Base-by-base conservation (phyloP, 495 filamentous ascomycete species). In the Thermothielavioides terrestris region DNA sequence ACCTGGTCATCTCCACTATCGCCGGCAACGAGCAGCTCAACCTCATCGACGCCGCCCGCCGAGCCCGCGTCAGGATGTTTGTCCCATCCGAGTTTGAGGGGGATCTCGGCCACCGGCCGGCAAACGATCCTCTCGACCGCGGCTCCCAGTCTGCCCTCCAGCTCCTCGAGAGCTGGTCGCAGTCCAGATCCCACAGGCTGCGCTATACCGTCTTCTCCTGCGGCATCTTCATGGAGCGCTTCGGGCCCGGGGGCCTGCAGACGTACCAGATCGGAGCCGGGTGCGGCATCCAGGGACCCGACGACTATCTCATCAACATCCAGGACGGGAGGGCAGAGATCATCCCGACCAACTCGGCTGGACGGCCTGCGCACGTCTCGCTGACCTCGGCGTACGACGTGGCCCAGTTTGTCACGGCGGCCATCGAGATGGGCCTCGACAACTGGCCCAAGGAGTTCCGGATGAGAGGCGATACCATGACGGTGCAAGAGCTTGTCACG, bases 81-180 rank as follows among this genome's bases (percentile, higher is more conserved):
- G 80, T 82, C 14, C 85, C 85, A 11, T 85, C 85, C 3, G 85
- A 88, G 56, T 89, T 87, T 46, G 85, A 88, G 66, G 83, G 84
- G 3, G 71, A 61, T 55, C 60, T 62, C 42, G 63, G 28, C 57
- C 71, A 63, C 64, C 73, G 64, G 44, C 71, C 64, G 1, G 62
- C 74, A 37, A 70, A 78, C 54, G 81, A 82, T 30, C 80, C 81
- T 5, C 73, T 77, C 51, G 67, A 77, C 30, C 70, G 64, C 40
- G 66, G 60, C 23, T 73, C 67, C 3, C 67, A 63, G 25, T 66
- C 67, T 8, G 80, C 81, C 1, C 69, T 81, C 14, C 68, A 71
- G 17, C 65, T 74, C 5, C 73, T 89, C 12, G 72, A 72, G 34
- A 76, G 76, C 50, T 68, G 65, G 63, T 66, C 69, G 10, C 61